phyloP scores from a whole-genome alignment of 2,329 filamentous ascomycete species.

The Teratosphaeria viscida region DNA sequence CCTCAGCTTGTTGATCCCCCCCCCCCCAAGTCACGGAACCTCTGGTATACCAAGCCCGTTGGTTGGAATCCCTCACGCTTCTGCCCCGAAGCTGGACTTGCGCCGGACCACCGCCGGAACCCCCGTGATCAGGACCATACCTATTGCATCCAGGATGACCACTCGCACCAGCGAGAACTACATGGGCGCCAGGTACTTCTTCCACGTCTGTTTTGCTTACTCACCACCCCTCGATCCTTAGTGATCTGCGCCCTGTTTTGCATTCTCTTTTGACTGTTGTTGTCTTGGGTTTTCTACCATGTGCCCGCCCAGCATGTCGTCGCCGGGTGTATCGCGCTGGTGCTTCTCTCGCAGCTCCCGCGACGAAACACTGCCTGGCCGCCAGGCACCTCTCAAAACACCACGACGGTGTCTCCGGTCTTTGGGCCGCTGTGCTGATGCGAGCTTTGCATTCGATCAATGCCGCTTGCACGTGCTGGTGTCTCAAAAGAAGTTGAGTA shows the following conservation, averaged over 20 bases:
- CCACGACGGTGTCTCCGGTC: neutral
- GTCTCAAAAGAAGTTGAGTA: neutral
- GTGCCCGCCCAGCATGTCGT: neutral
- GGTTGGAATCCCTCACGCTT: constrained; percentile 4
- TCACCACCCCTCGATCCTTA: constrained; percentile 5
- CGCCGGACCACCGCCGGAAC: neutral
- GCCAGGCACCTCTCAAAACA: neutral
- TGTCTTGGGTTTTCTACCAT: neutral
- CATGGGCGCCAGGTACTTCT: constrained; percentile 28
- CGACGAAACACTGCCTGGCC: neutral
- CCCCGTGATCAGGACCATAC: neutral
- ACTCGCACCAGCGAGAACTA: constrained; percentile 27
- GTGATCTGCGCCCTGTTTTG: neutral
- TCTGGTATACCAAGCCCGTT: neutral
- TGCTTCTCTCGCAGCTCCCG: neutral
- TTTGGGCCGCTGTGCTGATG: neutral
- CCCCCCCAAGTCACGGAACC: neutral
- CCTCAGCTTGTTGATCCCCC: neutral
- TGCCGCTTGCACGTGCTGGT: neutral
- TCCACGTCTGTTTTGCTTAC: constrained; percentile 8
- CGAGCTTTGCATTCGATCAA: neutral
- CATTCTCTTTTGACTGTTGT: neutral
- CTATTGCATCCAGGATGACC: constrained; percentile 24
- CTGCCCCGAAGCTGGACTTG: constrained; percentile 12
- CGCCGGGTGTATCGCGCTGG: neutral